phyloP scores from a whole-genome alignment of 805 yeast species.

The Starmerella lactis-condensi region DNA sequence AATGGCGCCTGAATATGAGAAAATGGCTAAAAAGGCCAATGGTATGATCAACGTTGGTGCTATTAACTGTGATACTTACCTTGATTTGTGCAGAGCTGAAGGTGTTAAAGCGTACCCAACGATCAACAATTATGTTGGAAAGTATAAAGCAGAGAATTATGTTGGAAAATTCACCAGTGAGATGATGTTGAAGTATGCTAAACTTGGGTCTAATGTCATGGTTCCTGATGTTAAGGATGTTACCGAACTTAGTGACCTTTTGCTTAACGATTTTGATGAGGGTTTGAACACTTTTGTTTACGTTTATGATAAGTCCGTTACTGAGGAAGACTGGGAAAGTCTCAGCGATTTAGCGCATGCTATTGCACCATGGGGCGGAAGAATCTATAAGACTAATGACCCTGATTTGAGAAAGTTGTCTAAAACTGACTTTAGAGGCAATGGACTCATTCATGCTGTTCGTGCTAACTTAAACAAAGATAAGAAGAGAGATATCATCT shows the following conservation, averaged over 20 bases:
- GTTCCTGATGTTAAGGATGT: slow-evolving; percentile 18
- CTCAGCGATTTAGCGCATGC: slow-evolving; percentile 20
- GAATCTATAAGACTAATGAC: slow-evolving; percentile 11
- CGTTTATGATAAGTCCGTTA: slow-evolving; percentile 24
- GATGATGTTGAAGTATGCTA: slow-evolving; percentile 22
- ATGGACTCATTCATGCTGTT: slow-evolving; percentile 11
- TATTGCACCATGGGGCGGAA: slow-evolving; percentile 10
- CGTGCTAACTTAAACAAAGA: slow-evolving; percentile 2
- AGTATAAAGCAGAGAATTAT: slow-evolving; percentile 5
- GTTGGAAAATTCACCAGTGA: slow-evolving; percentile 20
- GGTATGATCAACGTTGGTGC: slow-evolving; percentile 25
- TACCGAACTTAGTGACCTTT: slow-evolving; percentile 15
- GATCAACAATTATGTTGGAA: slow-evolving; percentile 9
- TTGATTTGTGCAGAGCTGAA: slow-evolving; percentile 21
- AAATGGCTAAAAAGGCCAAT: slow-evolving; percentile 20
- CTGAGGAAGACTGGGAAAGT: slow-evolving; percentile 25
- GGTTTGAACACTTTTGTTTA: slow-evolving; percentile 23
- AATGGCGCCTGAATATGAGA: slow-evolving; percentile 24
- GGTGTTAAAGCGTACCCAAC: slow-evolving; percentile 18
- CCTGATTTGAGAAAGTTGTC: slow-evolving; percentile 9
- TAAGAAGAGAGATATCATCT: slow-evolving; percentile 5
- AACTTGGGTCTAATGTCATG: slow-evolving; percentile 16
- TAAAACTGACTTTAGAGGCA: slow-evolving; percentile 13
- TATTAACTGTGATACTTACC: slow-evolving; percentile 24
- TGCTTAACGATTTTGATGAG: slow-evolving; percentile 14